These are phyloP conservation scores for Heracleum sosnowskyi DNA, from an alignment of 129 eudicot species.

Conservation along the genomic window DNA sequence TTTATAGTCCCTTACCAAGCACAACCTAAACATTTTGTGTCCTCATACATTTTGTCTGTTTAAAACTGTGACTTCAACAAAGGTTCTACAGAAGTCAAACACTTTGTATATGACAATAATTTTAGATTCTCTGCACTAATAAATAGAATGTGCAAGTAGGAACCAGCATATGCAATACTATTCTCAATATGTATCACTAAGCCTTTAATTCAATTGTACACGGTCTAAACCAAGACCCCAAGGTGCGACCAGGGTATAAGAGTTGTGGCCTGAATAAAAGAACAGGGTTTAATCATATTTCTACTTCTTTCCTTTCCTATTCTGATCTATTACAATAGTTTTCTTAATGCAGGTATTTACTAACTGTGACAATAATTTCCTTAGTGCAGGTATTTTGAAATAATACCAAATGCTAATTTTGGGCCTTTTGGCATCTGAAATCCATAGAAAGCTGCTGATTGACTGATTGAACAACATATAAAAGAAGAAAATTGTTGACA, in stretches of 20 bases:
- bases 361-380: not conserved
- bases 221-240: not conserved
- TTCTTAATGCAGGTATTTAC: not conserved
- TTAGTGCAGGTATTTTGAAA: not conserved
- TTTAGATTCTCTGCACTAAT: not conserved
- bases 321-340: not conserved
- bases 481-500: not conserved
- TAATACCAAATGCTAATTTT: not conserved
- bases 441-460: not conserved
- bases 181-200: not conserved
- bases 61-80: not conserved
- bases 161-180: not conserved
- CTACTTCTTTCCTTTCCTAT: not conserved
- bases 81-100: not conserved
- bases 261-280: not conserved
- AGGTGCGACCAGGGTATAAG: not conserved
- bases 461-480: not conserved
- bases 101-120: not conserved
- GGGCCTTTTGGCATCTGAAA: not conserved
- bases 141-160: not conserved
- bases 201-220: not conserved
- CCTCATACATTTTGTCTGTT: not conserved
- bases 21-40: not conserved
- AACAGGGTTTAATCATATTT: not conserved
- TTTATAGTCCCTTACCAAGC: not conserved